Base-by-base conservation (phyloP, 495 filamentous ascomycete species). In the Cryomyces minteri region DNA sequence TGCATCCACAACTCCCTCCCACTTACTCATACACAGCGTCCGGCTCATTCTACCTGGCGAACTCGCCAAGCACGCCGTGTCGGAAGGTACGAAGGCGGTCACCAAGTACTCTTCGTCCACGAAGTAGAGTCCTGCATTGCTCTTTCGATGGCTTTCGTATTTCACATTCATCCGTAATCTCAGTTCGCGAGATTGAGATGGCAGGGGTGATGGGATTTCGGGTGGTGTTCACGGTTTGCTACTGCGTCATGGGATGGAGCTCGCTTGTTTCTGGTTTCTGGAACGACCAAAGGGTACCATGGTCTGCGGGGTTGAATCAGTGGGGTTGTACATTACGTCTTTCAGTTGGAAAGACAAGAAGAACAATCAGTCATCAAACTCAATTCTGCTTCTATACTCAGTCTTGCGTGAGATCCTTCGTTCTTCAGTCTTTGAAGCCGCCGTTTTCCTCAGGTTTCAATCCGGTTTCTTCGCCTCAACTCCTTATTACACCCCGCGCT, bases 81-180 rank as follows among this genome's bases (percentile, higher is more conserved):
- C 90, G 55, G 90, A 98, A 70, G 90, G 90, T 59, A 98, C 90
- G 64, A 98, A 98, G 86, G 90, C 90, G 46, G 90, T 98, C 53
- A 96, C 90, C 75, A 98, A 98, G 79, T 98, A 98, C 76, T 94
- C 88, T 53, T 95, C 88, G 43, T 94, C 88, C 55, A 92, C 88
- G 65, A 98, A 98, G 84, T 98, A 94, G 76, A 54, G 39, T 31
- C 44, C 36, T 9, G 40, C 40, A 8, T 12, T 9, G 1, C 28
- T 29, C 40, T 30, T 41, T 41, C 28, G n/a, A 8, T 11, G 40
- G 11, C 40, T 25, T 25, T 1, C 1, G 18, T 25, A 25, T 25
- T 25, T 25, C 18, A 25, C 18, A 25, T 25, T 25, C 18, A 25
- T 25, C 18, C 18, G 18, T 25, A 25, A 25, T 25, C 18, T 25